These are phyloP conservation scores for Ustilago loliicola DNA, from an alignment of 1,284 basidiomycete species.

Conservation along the genomic window DNA sequence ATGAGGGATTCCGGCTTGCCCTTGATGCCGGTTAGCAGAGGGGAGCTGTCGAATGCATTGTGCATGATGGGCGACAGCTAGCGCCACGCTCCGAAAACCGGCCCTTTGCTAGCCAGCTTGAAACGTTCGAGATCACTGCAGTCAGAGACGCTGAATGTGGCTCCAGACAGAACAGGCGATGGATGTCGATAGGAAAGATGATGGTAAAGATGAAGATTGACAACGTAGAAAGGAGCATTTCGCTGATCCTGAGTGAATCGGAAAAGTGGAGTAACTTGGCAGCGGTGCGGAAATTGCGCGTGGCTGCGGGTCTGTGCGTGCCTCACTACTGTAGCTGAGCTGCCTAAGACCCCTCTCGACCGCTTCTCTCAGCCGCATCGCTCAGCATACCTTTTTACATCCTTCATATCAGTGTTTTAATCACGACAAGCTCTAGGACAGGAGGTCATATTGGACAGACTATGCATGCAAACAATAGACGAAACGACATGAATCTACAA, in stretches of 20 bases:
- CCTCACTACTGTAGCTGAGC: neutral
- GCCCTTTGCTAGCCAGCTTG: slow-evolving; percentile 4
- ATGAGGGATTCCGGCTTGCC: slow-evolving; percentile 49
- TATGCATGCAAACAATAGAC: slow-evolving; percentile 12
- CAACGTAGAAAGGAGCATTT: neutral
- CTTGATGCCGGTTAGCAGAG: slow-evolving; percentile 48
- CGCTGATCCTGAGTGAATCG: slow-evolving; percentile 5
- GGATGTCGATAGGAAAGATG: neutral
- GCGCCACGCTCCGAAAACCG: neutral
- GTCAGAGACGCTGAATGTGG: neutral
- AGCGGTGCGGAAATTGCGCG: neutral
- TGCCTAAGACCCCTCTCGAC: neutral
- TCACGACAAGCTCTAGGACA: neutral
- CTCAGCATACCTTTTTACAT: neutral
- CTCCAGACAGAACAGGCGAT: neutral
- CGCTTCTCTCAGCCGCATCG: neutral
- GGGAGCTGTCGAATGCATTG: slow-evolving; percentile 52
- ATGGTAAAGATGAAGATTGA: neutral
- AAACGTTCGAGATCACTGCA: neutral
- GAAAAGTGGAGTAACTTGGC: slow-evolving; percentile 24
- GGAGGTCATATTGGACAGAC: neutral
- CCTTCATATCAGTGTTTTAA: neutral
- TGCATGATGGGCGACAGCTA: slow-evolving; percentile 31
- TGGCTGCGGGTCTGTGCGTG: slow-evolving; percentile 30
- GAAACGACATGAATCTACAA: neutral